phyloP scores from a whole-genome alignment of 2,329 filamentous ascomycete genomes.

The Penicillium paneum region DNA sequence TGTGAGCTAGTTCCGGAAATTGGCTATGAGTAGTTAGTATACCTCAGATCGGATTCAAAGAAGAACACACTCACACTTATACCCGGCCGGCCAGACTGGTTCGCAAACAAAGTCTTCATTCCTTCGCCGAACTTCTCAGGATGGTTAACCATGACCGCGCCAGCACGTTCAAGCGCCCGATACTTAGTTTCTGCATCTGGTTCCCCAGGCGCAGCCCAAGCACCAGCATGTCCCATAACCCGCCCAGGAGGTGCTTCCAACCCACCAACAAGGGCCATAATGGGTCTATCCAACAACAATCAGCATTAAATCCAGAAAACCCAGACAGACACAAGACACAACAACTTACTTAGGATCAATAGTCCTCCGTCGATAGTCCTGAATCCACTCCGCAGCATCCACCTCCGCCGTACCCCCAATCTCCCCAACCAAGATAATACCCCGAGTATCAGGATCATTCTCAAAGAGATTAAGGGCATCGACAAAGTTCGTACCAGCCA shows the following conservation, averaged over 20 bases:
- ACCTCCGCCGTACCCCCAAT: constrained; percentile 67
- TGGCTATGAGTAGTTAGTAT: constrained; percentile 19
- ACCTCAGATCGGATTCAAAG: background rate
- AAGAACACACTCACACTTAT: constrained; percentile 21
- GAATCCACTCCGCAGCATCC: constrained; percentile 71
- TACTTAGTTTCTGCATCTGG: constrained; percentile 64
- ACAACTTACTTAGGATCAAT: constrained; percentile 60
- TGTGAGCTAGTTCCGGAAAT: constrained; percentile 27
- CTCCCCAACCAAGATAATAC: constrained; percentile 70
- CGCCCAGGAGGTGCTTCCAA: constrained; percentile 60
- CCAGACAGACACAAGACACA: background rate
- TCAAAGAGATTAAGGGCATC: constrained; percentile 67
- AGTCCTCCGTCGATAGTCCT: constrained; percentile 57
- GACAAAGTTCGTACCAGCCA: constrained; percentile 70
- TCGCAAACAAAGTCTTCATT: constrained; percentile 60
- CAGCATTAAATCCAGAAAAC: background rate
- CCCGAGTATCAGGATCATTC: constrained; percentile 65
- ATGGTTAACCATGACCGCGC: constrained; percentile 69
- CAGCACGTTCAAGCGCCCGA: constrained; percentile 61
- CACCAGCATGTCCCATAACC: constrained; percentile 78
- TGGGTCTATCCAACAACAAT: constrained; percentile 53
- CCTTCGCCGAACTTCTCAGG: constrained; percentile 70
- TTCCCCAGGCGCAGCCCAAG: constrained; percentile 66
- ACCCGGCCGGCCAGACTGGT: constrained; percentile 29
- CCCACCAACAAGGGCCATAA: constrained; percentile 69